phyloP scores from a whole-genome alignment of 495 filamentous ascomycete species.

The Bryoglossum gracile region DNA sequence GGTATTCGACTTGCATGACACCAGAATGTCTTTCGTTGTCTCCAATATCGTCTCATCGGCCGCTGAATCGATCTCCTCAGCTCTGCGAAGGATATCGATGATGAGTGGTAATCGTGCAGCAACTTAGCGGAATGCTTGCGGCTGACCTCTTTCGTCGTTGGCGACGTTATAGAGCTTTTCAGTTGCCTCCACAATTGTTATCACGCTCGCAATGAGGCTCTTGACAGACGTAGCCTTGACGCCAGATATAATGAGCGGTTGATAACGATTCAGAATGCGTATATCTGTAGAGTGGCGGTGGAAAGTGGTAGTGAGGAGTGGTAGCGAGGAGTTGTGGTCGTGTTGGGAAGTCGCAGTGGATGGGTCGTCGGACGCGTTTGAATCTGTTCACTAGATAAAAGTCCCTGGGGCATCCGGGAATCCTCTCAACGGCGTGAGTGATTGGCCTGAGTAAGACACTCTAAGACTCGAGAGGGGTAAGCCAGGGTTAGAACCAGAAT shows the following conservation, averaged over 20 bases:
- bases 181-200: constrained; percentile 25
- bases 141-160: constrained; percentile 22
- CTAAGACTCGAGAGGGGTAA: no score
- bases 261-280: neutral
- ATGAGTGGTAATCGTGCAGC: constrained; percentile 25
- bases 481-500: no score
- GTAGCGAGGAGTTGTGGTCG: no score
- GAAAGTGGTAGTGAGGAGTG: no score
- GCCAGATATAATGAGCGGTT: constrained; percentile 23
- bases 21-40: constrained; percentile 13
- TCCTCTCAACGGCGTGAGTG: no score
- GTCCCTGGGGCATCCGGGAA: no score
- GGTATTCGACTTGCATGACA: constrained; percentile 24
- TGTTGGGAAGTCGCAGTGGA: no score
- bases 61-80: constrained; percentile 6
- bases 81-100: constrained; percentile 17
- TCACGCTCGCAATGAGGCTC: constrained; percentile 24
- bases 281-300: no score
- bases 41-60: constrained; percentile 12
- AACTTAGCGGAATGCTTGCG: constrained; percentile 26
- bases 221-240: constrained; percentile 17
- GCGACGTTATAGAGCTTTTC: constrained; percentile 25
- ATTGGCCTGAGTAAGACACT: no score
- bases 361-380: no score
- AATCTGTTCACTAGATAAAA: no score